Evolutionary conservation across 2,329 filamentous ascomycete species (phyloP).

Genomic region (Domatiomyces globalis): DNA sequence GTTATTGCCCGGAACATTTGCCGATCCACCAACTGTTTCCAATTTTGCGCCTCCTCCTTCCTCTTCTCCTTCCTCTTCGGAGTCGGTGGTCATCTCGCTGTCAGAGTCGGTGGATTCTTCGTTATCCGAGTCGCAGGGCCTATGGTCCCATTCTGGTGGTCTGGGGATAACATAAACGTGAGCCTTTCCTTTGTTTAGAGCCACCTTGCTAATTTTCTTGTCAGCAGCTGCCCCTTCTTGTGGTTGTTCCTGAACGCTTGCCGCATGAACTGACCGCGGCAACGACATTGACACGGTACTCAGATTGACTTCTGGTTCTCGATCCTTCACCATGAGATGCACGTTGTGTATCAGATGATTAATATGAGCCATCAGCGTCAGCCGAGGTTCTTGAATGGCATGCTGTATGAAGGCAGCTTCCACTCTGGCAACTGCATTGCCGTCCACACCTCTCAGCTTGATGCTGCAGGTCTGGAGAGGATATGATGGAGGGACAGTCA

Average conservation of each 20-base stretch:
- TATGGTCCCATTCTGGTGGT: constrained; percentile 58
- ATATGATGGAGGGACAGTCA: constrained; percentile 58
- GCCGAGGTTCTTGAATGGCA: constrained; percentile 41
- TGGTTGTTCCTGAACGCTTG: neutral
- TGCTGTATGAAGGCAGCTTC: constrained; percentile 52
- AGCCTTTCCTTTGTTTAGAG: constrained; percentile 32
- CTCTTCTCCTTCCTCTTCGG: constrained; percentile 17
- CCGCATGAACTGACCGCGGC: constrained; percentile 1
- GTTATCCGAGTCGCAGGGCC: constrained; percentile 28
- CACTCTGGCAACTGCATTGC: constrained; percentile 45
- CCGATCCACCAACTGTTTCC: constrained; percentile 11
- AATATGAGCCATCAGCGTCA: constrained; percentile 57
- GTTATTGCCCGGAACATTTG: constrained; percentile 24
- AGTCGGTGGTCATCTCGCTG: constrained; percentile 27
- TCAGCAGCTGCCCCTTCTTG: neutral
- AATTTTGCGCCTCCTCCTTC: constrained; percentile 27
- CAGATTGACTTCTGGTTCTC: constrained; percentile 20
- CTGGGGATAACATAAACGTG: constrained; percentile 60
- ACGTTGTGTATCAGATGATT: constrained; percentile 63
- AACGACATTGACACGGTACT: neutral
- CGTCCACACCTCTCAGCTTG: constrained; percentile 49
- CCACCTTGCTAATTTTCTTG: too few relatives aligned
- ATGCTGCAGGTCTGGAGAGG: constrained; percentile 55
- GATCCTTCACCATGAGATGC: constrained; percentile 49
- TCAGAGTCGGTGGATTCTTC: constrained; percentile 22